Evolutionary conservation across 192 early-diverging fungal species (phyloP).

Genomic region (Physocladia obscura): DNA sequence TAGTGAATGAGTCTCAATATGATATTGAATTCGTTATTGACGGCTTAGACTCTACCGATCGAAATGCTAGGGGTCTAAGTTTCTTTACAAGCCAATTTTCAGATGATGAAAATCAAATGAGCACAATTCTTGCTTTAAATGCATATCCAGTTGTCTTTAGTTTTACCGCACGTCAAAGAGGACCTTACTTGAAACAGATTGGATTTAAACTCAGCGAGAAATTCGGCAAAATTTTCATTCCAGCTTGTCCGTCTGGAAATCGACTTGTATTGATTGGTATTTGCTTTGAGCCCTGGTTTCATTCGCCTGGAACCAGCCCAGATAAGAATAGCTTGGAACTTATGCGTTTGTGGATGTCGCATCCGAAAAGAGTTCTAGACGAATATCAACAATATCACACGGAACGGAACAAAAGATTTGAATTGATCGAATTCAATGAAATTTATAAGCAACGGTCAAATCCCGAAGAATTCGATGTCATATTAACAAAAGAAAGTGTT

Average conservation of each 20-base stretch:
- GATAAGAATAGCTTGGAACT: conserved; percentile 56
- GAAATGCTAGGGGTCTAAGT: not conserved
- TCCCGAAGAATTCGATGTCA: conserved; percentile 33
- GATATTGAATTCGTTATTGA: conserved; percentile 36
- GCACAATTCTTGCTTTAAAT: conserved; percentile 33
- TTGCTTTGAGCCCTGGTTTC: conserved; percentile 54
- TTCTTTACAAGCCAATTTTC: conserved; percentile 34
- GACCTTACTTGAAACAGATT: conserved; percentile 41
- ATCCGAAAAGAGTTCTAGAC: conserved; percentile 51
- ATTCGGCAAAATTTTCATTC: conserved; percentile 22
- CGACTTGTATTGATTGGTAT: conserved; percentile 48
- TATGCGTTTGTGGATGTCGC: conserved; percentile 58
- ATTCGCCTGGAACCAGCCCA: conserved; percentile 40
- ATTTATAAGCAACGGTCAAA: conserved; percentile 7
- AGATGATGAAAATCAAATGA: conserved; percentile 20
- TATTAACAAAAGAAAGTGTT: conserved; percentile 40
- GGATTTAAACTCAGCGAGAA: conserved; percentile 38
- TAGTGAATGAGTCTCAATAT: conserved; percentile 63
- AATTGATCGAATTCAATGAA: conserved; percentile 19
- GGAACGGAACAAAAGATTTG: conserved; percentile 41
- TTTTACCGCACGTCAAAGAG: conserved; percentile 41
- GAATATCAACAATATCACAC: conserved; percentile 46
- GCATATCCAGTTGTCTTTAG: conserved; percentile 47
- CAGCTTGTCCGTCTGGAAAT: conserved; percentile 37
- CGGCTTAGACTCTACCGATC: conserved; percentile 15